Percentiles rank a stretch among this genome's conserved stretches.
Conservation (phyloP, 768 basidiomycete genomes). For the Leucosporidium scottii region DNA sequence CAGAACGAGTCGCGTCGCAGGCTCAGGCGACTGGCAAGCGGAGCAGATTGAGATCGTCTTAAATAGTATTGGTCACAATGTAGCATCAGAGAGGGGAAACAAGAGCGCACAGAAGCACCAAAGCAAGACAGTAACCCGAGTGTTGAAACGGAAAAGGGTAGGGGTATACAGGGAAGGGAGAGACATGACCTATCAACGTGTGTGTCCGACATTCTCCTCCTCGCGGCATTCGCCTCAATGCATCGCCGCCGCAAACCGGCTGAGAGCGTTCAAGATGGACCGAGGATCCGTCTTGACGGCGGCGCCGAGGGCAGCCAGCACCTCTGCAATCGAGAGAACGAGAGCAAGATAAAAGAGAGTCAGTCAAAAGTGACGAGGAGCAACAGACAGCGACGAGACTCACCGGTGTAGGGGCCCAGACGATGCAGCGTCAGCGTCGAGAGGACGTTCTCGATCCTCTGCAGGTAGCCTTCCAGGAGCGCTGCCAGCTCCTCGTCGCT, state of each 20-base stretch:
- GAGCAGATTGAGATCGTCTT: too few species aligned
- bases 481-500: conserved; percentile 35
- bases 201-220: too few species aligned
- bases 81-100: too few species aligned
- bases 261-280: conserved; percentile 22
- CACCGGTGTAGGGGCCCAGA: conserved; percentile 36
- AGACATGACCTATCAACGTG: too few species aligned
- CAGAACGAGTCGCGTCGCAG: too few species aligned
- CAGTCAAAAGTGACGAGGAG: not conserved
- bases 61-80: too few species aligned
- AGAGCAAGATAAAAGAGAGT: not conserved
- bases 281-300: conserved; percentile 21
- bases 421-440: conserved; percentile 33
- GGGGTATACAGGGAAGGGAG: too few species aligned
- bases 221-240: too few species aligned
- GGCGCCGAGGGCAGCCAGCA: conserved; percentile 23
- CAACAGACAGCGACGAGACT: not conserved
- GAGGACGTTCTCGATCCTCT: conserved; percentile 34
- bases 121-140: too few species aligned
- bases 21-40: too few species aligned
- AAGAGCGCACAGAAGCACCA: too few species aligned
- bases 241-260: conserved; percentile 18
- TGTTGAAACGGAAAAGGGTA: too few species aligned
- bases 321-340: conserved; percentile 25
- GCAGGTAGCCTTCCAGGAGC: conserved; percentile 33